Evolutionary conservation across 176 grass and related monocot genomes (phyloP), one percentile per base, ranked within the genome.

Genomic region (Phoenix roebelenii): DNA sequence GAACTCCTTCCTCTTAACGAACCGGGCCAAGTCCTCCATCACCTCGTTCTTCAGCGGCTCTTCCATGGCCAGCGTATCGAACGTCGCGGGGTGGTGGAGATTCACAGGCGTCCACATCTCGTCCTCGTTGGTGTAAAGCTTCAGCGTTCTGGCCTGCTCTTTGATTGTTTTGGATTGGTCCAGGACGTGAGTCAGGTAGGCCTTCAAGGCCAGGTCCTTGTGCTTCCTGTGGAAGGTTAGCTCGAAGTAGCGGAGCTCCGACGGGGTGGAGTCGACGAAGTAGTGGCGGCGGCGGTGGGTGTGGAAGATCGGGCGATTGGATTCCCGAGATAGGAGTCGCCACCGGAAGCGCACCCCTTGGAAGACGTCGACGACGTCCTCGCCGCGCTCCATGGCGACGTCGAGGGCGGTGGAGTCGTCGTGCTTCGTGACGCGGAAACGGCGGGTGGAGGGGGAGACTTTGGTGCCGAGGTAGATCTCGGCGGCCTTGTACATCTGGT

Each of bases 1-100:
- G 73, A 90, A 96, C 24, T 86, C 83, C 66, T 96, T 96, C 48
- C 91, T 86, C 75, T 74, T 71, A 4, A 84, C 52, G 57, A 96
- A 96, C 56, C 77, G 66, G 29, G 69, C 19, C 15, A 96, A 75
- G 62, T 96, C 91, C 10, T 83, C 80, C 2, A 85, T 69, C 61
- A 96, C 76, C 51, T 60, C 32, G 57, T 87, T 65, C 51, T 96
- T 96, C 62, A 64, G 68, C 51, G 64, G 35, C 17, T 58, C 25
- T 26, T 96, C 83, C 80, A 96, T 87, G 20, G 91, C 86, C 7
- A 96, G 65, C 0, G 91, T 81, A 16, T 81, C 68, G 5, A 96
- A 96, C 0, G 86, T 96, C 26, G 83, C 77, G 3, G 91, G 91
- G 22, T 96, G 91, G 22, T 86, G 87, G 70, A 90, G 80, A 12